Evolutionary conservation across 1,284 basidiomycete genomes (phyloP).

Genomic region (Anthracocystis panici-leucophaei): DNA sequence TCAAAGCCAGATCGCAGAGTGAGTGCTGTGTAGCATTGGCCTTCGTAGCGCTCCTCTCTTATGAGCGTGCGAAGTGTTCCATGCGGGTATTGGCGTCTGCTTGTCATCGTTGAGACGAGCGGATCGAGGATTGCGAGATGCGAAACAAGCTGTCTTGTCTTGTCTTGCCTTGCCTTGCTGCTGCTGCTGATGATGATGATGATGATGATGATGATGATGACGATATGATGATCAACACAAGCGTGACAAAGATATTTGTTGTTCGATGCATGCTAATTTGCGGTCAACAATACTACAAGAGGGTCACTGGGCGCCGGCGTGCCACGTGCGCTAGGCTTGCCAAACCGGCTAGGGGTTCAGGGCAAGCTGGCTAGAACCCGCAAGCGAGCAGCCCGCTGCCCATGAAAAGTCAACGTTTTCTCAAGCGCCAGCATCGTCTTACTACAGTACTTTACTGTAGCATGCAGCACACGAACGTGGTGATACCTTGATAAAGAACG

Average conservation of each 20-base stretch:
- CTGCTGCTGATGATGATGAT: not conserved
- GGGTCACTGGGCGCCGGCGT: not conserved
- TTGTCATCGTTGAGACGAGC: not conserved
- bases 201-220: not conserved
- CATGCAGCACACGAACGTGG: too few species aligned
- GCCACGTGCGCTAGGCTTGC: conserved; percentile 24
- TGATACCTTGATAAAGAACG: too few species aligned
- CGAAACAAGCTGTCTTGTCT: not conserved
- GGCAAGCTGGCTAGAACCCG: conserved; percentile 8
- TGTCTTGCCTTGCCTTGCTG: not conserved
- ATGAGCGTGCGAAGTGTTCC: too few species aligned
- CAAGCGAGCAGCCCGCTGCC: conserved; percentile 5
- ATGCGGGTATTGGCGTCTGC: too few species aligned
- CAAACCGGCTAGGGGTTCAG: conserved; percentile 30
- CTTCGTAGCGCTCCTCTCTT: too few species aligned
- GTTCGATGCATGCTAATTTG: not conserved
- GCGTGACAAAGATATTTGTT: too few species aligned
- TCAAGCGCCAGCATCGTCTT: too few species aligned
- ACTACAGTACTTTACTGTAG: too few species aligned
- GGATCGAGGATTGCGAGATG: conserved; percentile 6
- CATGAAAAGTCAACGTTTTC: too few species aligned
- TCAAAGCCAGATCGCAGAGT: too few species aligned
- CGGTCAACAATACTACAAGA: not conserved
- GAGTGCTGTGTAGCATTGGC: too few species aligned
- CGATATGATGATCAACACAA: not conserved